A percentile compares a stretch with the other conserved stretches of the same genome.
phyloP scores from a whole-genome alignment of 1,284 basidiomycete genomes.

The Lignosus rhinocerotis region DNA sequence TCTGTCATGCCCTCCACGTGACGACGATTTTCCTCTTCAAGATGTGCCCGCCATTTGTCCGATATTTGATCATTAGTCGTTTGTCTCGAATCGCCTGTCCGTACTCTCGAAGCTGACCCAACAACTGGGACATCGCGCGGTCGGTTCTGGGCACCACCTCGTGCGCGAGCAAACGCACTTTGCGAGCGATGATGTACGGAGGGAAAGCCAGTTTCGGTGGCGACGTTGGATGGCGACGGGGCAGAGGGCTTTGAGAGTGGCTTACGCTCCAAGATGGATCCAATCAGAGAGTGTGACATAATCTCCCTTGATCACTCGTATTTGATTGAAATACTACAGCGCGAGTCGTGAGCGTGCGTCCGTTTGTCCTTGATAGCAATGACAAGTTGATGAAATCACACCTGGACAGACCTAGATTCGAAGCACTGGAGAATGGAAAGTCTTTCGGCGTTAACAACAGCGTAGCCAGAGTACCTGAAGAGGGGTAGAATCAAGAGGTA shows the following conservation, averaged over 20 bases:
- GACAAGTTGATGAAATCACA: not conserved
- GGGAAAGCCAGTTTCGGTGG: constrained; percentile 51
- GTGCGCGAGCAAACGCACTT: constrained; percentile 57
- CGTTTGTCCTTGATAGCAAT: not conserved
- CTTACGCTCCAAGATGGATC: constrained; percentile 61
- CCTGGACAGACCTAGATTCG: not conserved
- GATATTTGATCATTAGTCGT: not conserved
- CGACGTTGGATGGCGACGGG: constrained; percentile 25
- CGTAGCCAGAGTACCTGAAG: too few species aligned
- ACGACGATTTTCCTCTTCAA: constrained; percentile 45
- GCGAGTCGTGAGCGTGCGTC: too few species aligned
- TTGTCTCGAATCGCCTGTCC: not conserved
- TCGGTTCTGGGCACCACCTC: constrained; percentile 36
- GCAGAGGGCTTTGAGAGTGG: constrained; percentile 31
- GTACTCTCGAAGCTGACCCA: constrained; percentile 4
- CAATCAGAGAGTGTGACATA: constrained; percentile 41
- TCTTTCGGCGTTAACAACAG: too few species aligned
- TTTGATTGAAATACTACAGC: not conserved
- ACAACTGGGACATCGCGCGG: constrained; percentile 20
- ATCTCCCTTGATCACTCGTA: not conserved
- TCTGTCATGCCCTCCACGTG: constrained; percentile 47
- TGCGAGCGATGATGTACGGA: constrained; percentile 60
- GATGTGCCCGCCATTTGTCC: constrained; percentile 33
- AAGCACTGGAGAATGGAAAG: not conserved
- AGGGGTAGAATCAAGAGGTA: too few species aligned